Base-by-base conservation (phyloP, 192 early-diverging fungal species). In the Geranomyces variabilis region DNA sequence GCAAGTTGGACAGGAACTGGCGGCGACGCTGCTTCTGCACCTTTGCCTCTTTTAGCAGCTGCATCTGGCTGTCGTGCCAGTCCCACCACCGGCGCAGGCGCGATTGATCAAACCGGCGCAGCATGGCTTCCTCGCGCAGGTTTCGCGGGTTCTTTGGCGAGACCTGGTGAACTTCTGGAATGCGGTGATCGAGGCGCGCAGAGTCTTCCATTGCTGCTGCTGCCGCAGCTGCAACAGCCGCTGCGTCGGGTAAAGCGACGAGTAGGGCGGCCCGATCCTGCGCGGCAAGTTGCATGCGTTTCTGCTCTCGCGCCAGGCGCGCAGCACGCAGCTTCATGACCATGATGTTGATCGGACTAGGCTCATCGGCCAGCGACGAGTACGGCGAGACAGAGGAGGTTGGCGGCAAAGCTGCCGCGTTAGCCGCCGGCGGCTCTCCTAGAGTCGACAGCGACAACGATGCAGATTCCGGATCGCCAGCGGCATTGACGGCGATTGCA, bases 21-120 rank as follows among this genome's bases (percentile, higher is more conserved):
- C 73, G 66, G 17, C 73, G 65, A 17, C 73, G 73, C 30, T 61
- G 44, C 19, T 61, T 67, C 28, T 68, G 65, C 65, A 68, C 19
- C 24, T 73, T 58, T 0, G 53, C 71, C 63, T 67, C 57, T 49
- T 62, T 67, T 4, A 75, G 49, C n/a, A 60, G 28, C 58, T 28
- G 56, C 66, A 75, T 67, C 49, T 75, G 73, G 4, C 45, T 9
- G 48, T 75, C 73, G 48, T 69, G 73, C 73, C 73, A 75, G 5
- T 67, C 58, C 73, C 73, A 75, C 73, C 73, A 75, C 10, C 73
- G 36, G 58, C 41, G 26, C 53, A 75, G 36, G 0, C 73, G 53
- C 10, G 66, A 22, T 34, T 75, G 66, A 30, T 75, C 73, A 43
- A 70, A 75, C 15, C 41, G 13, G 45, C 60, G 65, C 7, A 75